Percentiles rank a stretch among this genome's conserved stretches.
These are phyloP conservation scores for Rhynchosporium agropyri DNA, from an alignment of 2,329 filamentous ascomycete species.

Conservation along the genomic window DNA sequence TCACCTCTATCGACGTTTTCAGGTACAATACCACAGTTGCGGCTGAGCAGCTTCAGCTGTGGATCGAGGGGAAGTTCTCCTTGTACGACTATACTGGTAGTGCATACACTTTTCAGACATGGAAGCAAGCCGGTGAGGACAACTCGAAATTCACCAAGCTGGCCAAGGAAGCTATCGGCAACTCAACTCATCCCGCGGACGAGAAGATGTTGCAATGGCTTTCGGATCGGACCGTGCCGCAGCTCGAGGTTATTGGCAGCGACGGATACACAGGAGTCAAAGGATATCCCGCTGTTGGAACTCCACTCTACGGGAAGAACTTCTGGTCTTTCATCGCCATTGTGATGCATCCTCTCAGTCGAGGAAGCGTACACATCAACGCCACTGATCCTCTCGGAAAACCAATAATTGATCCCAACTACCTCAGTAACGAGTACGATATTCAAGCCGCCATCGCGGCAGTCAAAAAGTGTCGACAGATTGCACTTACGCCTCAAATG, in stretches of 20 bases:
- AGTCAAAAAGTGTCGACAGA: constrained; percentile 28
- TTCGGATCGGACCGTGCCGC: constrained; percentile 35
- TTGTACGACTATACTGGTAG: constrained; percentile 37
- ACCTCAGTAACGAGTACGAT: constrained; percentile 56
- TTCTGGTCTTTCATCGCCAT: constrained; percentile 48
- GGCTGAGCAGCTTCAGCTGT: constrained; percentile 42
- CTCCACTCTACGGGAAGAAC: constrained; percentile 27
- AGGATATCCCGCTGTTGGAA: constrained; percentile 29
- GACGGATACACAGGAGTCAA: constrained; percentile 49
- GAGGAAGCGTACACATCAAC: constrained; percentile 59
- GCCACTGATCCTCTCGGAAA: constrained; percentile 44
- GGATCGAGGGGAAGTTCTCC: constrained; percentile 24
- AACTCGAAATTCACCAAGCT: constrained; percentile 40
- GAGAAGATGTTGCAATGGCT: constrained; percentile 48
- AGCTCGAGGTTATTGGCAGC: constrained; percentile 44
- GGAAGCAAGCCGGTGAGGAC: constrained; percentile 44
- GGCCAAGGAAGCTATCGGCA: constrained; percentile 42
- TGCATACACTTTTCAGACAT: constrained; percentile 48
- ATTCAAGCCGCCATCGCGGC: constrained; percentile 41
- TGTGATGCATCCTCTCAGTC: constrained; percentile 59
- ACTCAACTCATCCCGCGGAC: constrained; percentile 42
- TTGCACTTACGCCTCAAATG: constrained; percentile 29
- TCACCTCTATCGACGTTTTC: constrained; percentile 29
- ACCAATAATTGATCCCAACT: constrained; percentile 57
- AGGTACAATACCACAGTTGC: constrained; percentile 38